A percentile compares a stretch with the other conserved stretches of the same genome.
These are phyloP conservation scores for Cladosporium sp. DNA, from an alignment of 2,329 filamentous ascomycete species.

Conservation along the genomic window DNA sequence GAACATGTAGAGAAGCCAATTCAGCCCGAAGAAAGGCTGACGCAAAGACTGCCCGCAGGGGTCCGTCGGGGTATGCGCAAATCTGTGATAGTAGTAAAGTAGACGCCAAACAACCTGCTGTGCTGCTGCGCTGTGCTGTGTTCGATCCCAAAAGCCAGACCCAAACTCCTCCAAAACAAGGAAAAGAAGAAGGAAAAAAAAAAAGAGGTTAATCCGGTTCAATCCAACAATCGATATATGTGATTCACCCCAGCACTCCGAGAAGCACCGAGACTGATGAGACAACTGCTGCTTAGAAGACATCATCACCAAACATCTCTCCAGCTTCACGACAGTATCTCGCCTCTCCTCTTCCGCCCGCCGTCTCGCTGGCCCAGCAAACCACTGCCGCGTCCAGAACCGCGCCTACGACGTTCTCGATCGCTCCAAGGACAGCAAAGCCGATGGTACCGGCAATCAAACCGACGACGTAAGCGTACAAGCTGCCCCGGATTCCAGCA, in stretches of 20 bases:
- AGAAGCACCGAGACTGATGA: background rate
- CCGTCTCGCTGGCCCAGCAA: slow-evolving; percentile 88
- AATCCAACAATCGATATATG: background rate
- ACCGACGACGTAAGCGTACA: slow-evolving; percentile 93
- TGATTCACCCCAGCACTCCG: too few species aligned
- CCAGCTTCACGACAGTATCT: slow-evolving; percentile 91
- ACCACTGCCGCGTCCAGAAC: slow-evolving; percentile 61
- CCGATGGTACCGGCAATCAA: slow-evolving; percentile 91
- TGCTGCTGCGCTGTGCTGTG: too few species aligned
- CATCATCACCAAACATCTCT: slow-evolving; percentile 70
- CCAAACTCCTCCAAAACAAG: background rate
- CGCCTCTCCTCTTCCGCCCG: slow-evolving; percentile 55
- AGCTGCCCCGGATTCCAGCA: slow-evolving; percentile 60
- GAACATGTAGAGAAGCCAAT: background rate
- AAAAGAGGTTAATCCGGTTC: background rate
- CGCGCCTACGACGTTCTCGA: slow-evolving; percentile 36
- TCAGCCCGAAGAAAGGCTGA: background rate
- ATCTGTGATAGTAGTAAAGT: background rate
- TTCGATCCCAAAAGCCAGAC: too few species aligned
- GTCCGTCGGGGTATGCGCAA: background rate
- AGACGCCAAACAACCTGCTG: background rate
- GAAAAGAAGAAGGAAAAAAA: background rate
- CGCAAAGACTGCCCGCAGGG: background rate
- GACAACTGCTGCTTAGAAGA: background rate
- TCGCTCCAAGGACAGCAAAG: slow-evolving; percentile 71